phyloP scores from a whole-genome alignment of 176 grass and related monocot species.

The Oryza officinalis region DNA sequence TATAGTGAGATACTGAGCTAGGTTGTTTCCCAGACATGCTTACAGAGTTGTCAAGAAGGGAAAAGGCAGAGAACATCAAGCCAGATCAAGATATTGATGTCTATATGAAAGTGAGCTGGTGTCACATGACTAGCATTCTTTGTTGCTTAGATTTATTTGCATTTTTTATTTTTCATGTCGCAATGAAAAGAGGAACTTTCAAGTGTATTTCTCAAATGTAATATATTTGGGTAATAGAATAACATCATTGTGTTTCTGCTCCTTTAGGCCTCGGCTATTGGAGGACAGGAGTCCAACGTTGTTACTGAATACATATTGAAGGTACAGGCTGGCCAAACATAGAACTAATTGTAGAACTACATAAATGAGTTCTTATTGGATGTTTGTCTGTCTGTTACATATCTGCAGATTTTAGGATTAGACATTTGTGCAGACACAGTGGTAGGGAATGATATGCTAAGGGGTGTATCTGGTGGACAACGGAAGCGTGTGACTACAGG shows the following conservation, averaged over 20 bases:
- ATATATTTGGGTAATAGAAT: neutral
- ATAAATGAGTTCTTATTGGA: neutral
- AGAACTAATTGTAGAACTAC: slow-evolving; percentile 4
- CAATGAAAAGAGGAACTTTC: slow-evolving; percentile 1
- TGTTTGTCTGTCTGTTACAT: neutral
- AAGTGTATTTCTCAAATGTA: slow-evolving; percentile 5
- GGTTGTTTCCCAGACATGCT: slow-evolving; percentile 41
- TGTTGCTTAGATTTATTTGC: neutral
- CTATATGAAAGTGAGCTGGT: neutral
- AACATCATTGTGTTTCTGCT: slow-evolving; percentile 17
- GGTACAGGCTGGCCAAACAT: slow-evolving; percentile 51
- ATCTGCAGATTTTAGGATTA: slow-evolving; percentile 78
- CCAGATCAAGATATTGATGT: neutral
- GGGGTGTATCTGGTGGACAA: slow-evolving; percentile 93
- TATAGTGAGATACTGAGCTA: slow-evolving; percentile 14
- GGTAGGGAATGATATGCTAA: slow-evolving; percentile 87
- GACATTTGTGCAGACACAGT: slow-evolving; percentile 86
- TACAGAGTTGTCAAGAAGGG: neutral
- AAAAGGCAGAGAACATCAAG: neutral
- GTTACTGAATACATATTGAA: slow-evolving; percentile 92
- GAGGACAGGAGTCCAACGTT: slow-evolving; percentile 71
- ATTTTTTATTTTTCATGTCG: neutral
- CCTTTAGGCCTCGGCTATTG: slow-evolving; percentile 71
- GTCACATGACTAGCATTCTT: neutral
- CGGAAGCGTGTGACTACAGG: slow-evolving; percentile 94